phyloP scores from a whole-genome alignment of 768 basidiomycete species.

The Mycena amicta region DNA sequence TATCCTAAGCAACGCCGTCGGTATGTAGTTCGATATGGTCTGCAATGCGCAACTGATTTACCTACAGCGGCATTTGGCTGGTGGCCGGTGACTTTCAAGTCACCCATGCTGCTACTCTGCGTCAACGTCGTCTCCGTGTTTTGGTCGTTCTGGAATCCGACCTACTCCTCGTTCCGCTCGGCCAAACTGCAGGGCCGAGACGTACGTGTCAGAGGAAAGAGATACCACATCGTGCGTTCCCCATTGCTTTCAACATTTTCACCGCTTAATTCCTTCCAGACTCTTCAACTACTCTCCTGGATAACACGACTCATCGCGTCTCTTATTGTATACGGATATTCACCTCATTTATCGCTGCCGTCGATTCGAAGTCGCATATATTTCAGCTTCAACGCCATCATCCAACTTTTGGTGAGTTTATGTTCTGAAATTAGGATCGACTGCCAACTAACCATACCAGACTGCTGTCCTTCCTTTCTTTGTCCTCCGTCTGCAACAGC shows the following conservation, averaged over 20 bases:
- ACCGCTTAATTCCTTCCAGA: conserved; percentile 42
- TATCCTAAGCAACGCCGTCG: conserved; percentile 43
- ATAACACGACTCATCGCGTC: conserved; percentile 54
- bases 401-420: conserved; percentile 64
- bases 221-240: conserved; percentile 59
- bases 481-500: conserved; percentile 64
- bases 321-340: conserved; percentile 43
- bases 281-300: conserved; percentile 64
- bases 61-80: conserved; percentile 36
- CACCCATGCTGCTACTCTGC: conserved; percentile 45
- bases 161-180: conserved; percentile 61
- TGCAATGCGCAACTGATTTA: no score
- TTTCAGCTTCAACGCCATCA: conserved; percentile 43
- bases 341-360: conserved; percentile 39
- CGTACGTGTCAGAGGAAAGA: conserved; percentile 67
- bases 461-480: conserved; percentile 52
- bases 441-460: conserved; percentile 40
- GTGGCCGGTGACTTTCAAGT: conserved; percentile 29
- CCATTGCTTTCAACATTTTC: background rate
- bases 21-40: conserved; percentile 46
- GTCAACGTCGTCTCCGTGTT: conserved; percentile 61
- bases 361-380: conserved; percentile 45
- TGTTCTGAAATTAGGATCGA: no score
- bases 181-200: conserved; percentile 73
- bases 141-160: conserved; percentile 89